Base-by-base conservation (phyloP, 768 basidiomycete genomes). In the Vararia minispora region DNA sequence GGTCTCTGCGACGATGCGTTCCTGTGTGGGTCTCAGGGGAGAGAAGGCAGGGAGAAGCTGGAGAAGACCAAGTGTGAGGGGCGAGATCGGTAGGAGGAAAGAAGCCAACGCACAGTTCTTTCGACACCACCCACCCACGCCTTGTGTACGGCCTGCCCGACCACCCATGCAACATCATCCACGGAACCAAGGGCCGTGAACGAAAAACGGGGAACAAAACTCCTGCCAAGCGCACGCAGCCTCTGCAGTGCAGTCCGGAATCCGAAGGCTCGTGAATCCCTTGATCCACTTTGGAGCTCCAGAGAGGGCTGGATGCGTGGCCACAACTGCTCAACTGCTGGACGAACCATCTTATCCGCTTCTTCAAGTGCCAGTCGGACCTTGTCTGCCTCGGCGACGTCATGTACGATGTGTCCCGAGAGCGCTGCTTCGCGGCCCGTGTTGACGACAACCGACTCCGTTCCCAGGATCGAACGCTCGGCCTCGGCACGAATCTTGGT, bases 81-180 rank as follows among this genome's bases (percentile, higher is more conserved):
- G n/a, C 6, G 9, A 20, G 5, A 28, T n/a, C n/a, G 24, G 25
- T 4, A n/a, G 25, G 9, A 37, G 20, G 17, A n/a, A 18, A 14
- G 6, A 2, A 12, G 16, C 9, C 13, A 13, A 24, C 38, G 17
- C 30, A 41, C 45, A 13, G 32, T 18, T 9, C 28, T 10, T 31
- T 47, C 40, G 16, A 30, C n/a, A 1, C 33, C n/a, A n/a, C n/a
- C 41, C n/a, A 40, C 22, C 40, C 47, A 40, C 9, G 38, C 47
- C 33, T 47, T 34, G 3, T 41, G 37, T 3, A 28, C 18, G 1
- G 47, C 41, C 5, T 35, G 35, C 0, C 39, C 28, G 18, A 48
- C 18, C n/a, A 38, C 35, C 47, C 47, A 48, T 23, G 21, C 33
- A 9, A 43, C 45, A 6, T 48, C 47, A 39, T 48, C 47, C 3